Evolutionary conservation across 768 basidiomycete species (phyloP), one percentile per base, ranked within the genome.

Genomic region (Phaffia tasmanica): DNA sequence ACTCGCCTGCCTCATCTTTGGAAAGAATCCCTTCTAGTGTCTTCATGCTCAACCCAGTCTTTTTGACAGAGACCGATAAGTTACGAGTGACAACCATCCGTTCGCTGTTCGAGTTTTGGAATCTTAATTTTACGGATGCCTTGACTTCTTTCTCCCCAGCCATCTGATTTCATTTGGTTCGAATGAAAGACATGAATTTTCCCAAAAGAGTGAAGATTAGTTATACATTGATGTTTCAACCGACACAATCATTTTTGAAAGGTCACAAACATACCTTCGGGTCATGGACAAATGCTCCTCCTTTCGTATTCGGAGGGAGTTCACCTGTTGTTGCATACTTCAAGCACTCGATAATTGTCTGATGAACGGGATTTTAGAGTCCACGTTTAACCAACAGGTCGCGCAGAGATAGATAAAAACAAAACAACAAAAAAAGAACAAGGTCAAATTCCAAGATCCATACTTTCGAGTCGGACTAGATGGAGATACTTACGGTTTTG

Each of bases 261-360:
- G 16, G n/a, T 54, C 16, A n/a, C 16, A 18, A 18, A 23, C 73
- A 48, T 19, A 73, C 76, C 70, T 95, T 95, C 1, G 95, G 95
- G 77, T 99, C 95, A 76, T 99, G 95, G 3, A 99, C 79, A 77
- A 98, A 99, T 0, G 95, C 95, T n/a, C 94, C 95, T 42, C 94
- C 94, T 69, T 92, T 90, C 27, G 93, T 90, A 74, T 94, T 94
- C 0, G 95, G 89, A 0, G 95, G 95, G 72, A 98, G 87, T 76
- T 98, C 94, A 32, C 95, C 95, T 0, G 95, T 99, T 0, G 95
- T 95, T 15, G 90, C 91, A 75, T 99, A 99, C 80, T 98, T 98
- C 76, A 99, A 83, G 78, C 94, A 98, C 81, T 99, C 95, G 77
- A 99, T 98, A 74, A 98, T 88, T 0, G 94, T 99, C 81, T 81